These are phyloP conservation scores for Stephanocyclus meneghinianus DNA, from an alignment of 352 stramenopile genomes.

Conservation along the genomic window DNA sequence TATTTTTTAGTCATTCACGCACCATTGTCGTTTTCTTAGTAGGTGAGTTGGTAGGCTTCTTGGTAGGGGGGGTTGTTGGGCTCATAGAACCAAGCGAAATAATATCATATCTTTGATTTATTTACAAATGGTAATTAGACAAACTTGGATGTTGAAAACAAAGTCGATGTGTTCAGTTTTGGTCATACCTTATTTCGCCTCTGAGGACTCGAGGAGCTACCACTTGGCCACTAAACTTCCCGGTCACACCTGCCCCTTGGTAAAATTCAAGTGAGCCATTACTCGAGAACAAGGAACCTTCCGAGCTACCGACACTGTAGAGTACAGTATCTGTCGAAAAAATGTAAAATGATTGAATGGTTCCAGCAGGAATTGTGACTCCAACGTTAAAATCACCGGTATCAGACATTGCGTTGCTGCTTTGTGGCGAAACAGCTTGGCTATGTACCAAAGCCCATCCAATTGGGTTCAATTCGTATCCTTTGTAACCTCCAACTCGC, in stretches of 20 bases:
- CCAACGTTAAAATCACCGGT: not conserved
- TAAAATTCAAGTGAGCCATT: conserved; percentile 21
- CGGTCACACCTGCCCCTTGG: conserved; percentile 21
- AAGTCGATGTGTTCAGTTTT: not conserved
- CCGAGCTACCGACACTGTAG: conserved; percentile 19
- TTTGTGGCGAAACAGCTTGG: not conserved
- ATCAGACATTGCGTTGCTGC: not conserved
- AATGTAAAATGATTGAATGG: conserved; percentile 27
- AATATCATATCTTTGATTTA: conserved; percentile 1
- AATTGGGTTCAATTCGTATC: conserved; percentile 3
- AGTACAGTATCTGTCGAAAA: conserved; percentile 6
- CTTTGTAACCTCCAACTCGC: conserved; percentile 12
- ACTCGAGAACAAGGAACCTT: conserved; percentile 6
- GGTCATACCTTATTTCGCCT: conserved; percentile 8
- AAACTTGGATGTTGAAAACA: not conserved
- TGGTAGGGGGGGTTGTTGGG: not conserved
- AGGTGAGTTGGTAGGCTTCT: not conserved
- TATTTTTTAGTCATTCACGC: not conserved
- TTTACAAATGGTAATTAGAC: not conserved
- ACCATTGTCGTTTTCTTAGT: not conserved
- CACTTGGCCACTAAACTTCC: conserved; percentile 5
- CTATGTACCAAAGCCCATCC: conserved; percentile 16
- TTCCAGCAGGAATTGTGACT: conserved; percentile 14
- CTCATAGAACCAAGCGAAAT: not conserved
- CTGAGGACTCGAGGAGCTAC: conserved; percentile 4